Conservation (phyloP, 768 basidiomycete genomes). For the Hortiboletus campestris region DNA sequence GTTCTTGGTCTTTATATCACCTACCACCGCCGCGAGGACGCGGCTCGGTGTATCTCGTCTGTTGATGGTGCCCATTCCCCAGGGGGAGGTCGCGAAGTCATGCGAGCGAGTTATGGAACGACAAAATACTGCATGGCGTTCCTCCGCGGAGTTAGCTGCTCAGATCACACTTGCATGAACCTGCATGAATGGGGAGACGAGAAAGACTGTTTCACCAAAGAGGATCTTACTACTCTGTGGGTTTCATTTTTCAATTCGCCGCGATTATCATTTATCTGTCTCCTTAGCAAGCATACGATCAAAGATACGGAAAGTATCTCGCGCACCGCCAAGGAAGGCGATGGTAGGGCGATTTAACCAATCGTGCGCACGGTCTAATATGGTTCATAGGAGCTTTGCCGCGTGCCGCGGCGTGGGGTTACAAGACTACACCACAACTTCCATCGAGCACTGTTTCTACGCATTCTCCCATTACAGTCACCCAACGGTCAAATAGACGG, state of each 20-base stretch:
- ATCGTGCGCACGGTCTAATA: slow-evolving; percentile 5
- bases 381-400: slow-evolving; percentile 50
- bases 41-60: slow-evolving; percentile 86
- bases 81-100: slow-evolving; percentile 82
- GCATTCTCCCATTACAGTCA: slow-evolving; percentile 22
- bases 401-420: slow-evolving; percentile 64
- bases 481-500: slow-evolving; percentile 44
- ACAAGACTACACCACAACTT: slow-evolving; percentile 34
- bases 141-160: slow-evolving; percentile 79
- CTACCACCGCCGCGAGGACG: slow-evolving; percentile 92
- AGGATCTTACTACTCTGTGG: slow-evolving; percentile 90
- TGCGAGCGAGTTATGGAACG: slow-evolving; percentile 94
- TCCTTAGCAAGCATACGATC: slow-evolving; percentile 81
- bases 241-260: slow-evolving; percentile 27
- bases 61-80: slow-evolving; percentile 92
- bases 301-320: slow-evolving; percentile 80
- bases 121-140: slow-evolving; percentile 98
- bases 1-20: slow-evolving; percentile 96
- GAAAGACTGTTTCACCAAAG: slow-evolving; percentile 95
- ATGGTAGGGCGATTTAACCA: slow-evolving; percentile 40
- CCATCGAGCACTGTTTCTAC: slow-evolving; percentile 14
- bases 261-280: neutral
- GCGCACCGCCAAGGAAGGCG: slow-evolving; percentile 55
- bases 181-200: slow-evolving; percentile 99
- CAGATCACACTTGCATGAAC: slow-evolving; percentile 89